Percentiles rank a stretch among this genome's conserved stretches.
These are phyloP conservation scores for Plectosphaerella sp. DNA, from an alignment of 2,329 filamentous ascomycete genomes.

Conservation along the genomic window DNA sequence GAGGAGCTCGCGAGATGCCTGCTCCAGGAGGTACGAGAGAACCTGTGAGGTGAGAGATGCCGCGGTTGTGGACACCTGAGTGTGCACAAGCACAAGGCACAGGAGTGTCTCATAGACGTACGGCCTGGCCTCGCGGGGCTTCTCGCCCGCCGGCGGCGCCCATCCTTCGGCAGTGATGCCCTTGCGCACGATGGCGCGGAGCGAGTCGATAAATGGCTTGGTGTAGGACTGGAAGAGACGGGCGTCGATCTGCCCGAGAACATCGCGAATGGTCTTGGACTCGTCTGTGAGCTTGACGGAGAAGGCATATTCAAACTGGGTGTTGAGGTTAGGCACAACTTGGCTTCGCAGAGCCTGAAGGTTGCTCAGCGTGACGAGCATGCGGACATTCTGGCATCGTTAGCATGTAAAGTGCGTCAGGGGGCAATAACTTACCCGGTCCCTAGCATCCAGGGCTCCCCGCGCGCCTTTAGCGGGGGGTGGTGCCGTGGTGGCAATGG, in stretches of 20 bases:
- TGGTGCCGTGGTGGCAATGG: conserved; percentile 27
- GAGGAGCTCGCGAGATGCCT: conserved; percentile 75
- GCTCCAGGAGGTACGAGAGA: conserved; percentile 80
- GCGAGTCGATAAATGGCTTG: conserved; percentile 63
- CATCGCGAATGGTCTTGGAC: conserved; percentile 84
- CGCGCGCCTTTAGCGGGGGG: conserved; percentile 33
- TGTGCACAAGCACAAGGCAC: conserved; percentile 83
- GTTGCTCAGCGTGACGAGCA: conserved; percentile 91
- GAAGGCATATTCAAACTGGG: conserved; percentile 90
- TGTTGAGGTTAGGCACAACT: conserved; percentile 81
- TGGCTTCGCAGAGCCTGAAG: conserved; percentile 77
- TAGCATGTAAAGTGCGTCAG: conserved; percentile 10
- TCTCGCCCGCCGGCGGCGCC: conserved; percentile 53
- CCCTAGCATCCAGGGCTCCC: conserved; percentile 48
- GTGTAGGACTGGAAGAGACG: conserved; percentile 92
- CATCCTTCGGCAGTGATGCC: conserved; percentile 71
- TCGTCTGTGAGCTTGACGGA: conserved; percentile 93
- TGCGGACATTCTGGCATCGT: conserved; percentile 70
- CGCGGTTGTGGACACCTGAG: conserved; percentile 78
- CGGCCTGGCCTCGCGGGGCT: conserved; percentile 71
- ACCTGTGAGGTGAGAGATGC: conserved; percentile 74
- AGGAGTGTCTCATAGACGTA: conserved; percentile 90
- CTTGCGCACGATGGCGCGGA: conserved; percentile 65
- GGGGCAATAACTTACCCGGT: conserved; percentile 39
- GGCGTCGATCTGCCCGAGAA: conserved; percentile 83